Percentiles rank a stretch among this genome's conserved stretches.
phyloP scores from a whole-genome alignment of 2,329 filamentous ascomycete species.

The Fusarium concolor region DNA sequence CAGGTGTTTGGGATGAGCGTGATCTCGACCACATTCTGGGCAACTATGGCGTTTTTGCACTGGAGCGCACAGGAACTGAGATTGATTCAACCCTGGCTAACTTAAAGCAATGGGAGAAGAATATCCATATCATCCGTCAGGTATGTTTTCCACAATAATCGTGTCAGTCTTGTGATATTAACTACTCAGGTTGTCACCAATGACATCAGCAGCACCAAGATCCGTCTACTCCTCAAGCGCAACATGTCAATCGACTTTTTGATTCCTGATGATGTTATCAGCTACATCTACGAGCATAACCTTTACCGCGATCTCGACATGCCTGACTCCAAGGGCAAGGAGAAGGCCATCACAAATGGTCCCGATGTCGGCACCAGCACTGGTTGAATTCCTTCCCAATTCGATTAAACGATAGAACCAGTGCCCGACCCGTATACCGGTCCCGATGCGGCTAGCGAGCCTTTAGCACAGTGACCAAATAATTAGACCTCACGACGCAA shows the following conservation, averaged over 20 bases:
- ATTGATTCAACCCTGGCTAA: slow-evolving; percentile 88
- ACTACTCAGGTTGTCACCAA: slow-evolving; percentile 75
- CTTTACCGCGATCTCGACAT: slow-evolving; percentile 68
- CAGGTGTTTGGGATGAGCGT: slow-evolving; percentile 82
- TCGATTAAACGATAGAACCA: slow-evolving; percentile 19
- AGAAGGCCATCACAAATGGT: slow-evolving; percentile 23
- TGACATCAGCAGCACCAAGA: slow-evolving; percentile 84
- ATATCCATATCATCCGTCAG: slow-evolving; percentile 83
- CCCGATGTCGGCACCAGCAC: slow-evolving; percentile 43
- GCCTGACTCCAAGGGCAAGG: slow-evolving; percentile 44
- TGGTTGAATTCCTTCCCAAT: slow-evolving; percentile 38
- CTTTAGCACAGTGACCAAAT: slow-evolving; percentile 1
- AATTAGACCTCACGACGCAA: slow-evolving; percentile 19
- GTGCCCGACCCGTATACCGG: not conserved
- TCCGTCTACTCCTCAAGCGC: slow-evolving; percentile 81
- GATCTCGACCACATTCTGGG: slow-evolving; percentile 91
- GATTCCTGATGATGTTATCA: slow-evolving; percentile 77
- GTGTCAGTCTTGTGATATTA: slow-evolving; percentile 12
- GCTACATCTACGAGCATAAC: slow-evolving; percentile 76
- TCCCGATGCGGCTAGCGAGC: slow-evolving; percentile 17
- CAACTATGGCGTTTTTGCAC: slow-evolving; percentile 83
- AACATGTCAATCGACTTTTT: slow-evolving; percentile 84
- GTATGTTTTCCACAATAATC: slow-evolving; percentile 25
- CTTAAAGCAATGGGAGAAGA: slow-evolving; percentile 84
- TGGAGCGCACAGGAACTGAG: slow-evolving; percentile 90